Base-by-base conservation (phyloP, 1,284 basidiomycete genomes). In the Apiotrichum brassicae region DNA sequence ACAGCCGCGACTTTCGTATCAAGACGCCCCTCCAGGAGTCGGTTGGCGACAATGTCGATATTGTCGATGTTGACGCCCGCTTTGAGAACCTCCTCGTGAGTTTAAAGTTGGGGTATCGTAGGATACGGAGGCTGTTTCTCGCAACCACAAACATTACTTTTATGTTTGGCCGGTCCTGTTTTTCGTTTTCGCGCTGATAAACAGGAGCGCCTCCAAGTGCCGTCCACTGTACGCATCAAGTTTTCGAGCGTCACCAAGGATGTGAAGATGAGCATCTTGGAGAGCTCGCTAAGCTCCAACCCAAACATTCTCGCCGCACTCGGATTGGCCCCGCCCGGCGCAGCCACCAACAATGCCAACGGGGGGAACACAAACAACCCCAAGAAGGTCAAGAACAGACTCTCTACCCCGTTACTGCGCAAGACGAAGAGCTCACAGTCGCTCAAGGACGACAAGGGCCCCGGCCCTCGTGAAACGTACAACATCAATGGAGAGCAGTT, bases 151-250 rank as follows among this genome's bases (percentile, higher is more conserved):
- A 36, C 35, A 36, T 36, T 19, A 18, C 9, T 8, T 8, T 19
- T 20, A n/a, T 8, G 4, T 9, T 20, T 19, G n/a, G 18, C 35
- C 19, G 4, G 13, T n/a, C 22, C 32, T 33, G 28, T 22, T 7
- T 4, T 25, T 24, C 22, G 6, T 24, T 7, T 4, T n/a, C n/a
- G n/a, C n/a, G n/a, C n/a, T n/a, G n/a, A n/a, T n/a, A n/a, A n/a
- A n/a, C n/a, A 71, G 69, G 65, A 71, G 24, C 59, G 60, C 7
- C 59, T 71, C 19, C 65, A 71, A 51, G 64, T 71, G 7, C 62
- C 69, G 5, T 54, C 55, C 2, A 62, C 59, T 4, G 69, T 71
- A 11, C 62, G 69, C 42, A 53, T 62, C 39, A 71, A 70, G 48
- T 70, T 71, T 48, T 43, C 56, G 5, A 61, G 61, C 4, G 69